Evolutionary conservation across 192 early-diverging fungal genomes (phyloP).

Genomic region (Podila verticillata): DNA sequence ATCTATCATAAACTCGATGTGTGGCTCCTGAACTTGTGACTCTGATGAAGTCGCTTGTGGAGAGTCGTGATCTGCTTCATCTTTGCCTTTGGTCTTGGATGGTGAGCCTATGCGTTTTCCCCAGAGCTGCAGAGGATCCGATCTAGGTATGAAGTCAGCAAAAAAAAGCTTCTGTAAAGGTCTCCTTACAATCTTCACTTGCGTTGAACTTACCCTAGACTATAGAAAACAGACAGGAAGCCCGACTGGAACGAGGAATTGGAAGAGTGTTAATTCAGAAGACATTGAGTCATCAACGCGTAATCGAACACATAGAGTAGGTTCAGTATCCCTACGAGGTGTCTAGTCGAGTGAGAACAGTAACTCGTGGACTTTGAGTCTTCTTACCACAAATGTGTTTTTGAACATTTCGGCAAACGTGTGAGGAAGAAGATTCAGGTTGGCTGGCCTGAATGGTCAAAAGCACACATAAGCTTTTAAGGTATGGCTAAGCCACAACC

Average conservation of each 20-base stretch:
- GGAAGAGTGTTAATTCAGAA: not conserved
- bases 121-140: slow-evolving; percentile 41
- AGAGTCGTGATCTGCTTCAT: slow-evolving; percentile 2
- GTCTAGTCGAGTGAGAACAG: not conserved
- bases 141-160: not conserved
- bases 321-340: too few relatives aligned
- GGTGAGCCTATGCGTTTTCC: slow-evolving; percentile 25
- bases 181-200: not conserved
- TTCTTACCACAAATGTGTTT: slow-evolving; percentile 79
- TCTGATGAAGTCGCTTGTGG: slow-evolving; percentile 61
- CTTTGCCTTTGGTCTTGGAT: slow-evolving; percentile 4
- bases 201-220: slow-evolving; percentile 72
- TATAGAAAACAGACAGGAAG: slow-evolving; percentile 90
- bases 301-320: too few relatives aligned
- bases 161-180: not conserved
- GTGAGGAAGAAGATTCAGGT: too few relatives aligned
- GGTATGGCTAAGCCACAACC: too few relatives aligned
- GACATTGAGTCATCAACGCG: too few relatives aligned
- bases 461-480: too few relatives aligned
- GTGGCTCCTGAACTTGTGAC: slow-evolving; percentile 60
- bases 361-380: not conserved
- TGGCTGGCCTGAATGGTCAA: too few relatives aligned
- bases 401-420: slow-evolving; percentile 67
- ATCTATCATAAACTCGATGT: slow-evolving; percentile 83
- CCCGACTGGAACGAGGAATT: slow-evolving; percentile 70